A percentile compares a stretch with the other conserved stretches of the same genome.
These are phyloP conservation scores for Biscogniauxia mediterranea DNA, from an alignment of 2,329 filamentous ascomycete species.

Conservation along the genomic window DNA sequence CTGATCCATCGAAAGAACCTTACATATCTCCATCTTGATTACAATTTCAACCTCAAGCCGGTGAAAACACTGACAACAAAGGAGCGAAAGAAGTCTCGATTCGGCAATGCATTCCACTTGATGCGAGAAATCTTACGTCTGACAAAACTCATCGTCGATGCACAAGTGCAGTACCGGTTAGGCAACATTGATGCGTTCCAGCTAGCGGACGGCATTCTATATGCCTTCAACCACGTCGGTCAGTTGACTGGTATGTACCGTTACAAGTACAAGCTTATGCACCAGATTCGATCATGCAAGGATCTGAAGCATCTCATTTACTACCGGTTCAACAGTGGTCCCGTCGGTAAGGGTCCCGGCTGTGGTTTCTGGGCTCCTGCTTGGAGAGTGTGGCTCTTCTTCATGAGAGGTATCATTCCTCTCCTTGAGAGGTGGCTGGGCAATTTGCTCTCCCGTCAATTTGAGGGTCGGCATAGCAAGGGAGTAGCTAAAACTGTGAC, in stretches of 20 bases:
- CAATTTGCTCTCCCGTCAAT: constrained; percentile 93
- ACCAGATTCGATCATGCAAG: constrained; percentile 98
- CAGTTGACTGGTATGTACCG: constrained; percentile 99
- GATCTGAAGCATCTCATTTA: constrained; percentile 99
- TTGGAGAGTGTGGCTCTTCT: constrained; percentile 98
- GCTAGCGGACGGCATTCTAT: constrained; percentile 96
- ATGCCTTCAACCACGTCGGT: constrained; percentile 98
- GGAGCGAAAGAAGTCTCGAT: constrained; percentile 98
- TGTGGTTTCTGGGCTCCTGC: constrained; percentile 99
- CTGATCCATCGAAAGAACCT: constrained; percentile 98
- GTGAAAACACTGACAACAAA: constrained; percentile 99
- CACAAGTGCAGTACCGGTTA: constrained; percentile 94
- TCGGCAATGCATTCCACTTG: constrained; percentile 97
- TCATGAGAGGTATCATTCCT: constrained; percentile 97
- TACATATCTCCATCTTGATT: constrained; percentile 96
- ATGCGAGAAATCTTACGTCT: constrained; percentile 97
- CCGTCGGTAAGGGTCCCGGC: constrained; percentile 94
- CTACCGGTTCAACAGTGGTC: constrained; percentile 95
- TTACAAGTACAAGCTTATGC: constrained; percentile 99
- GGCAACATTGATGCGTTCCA: constrained; percentile 99
- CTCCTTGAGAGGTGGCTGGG: constrained; percentile 96
- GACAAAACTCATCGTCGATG: constrained; percentile 97
- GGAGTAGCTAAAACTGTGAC: constrained; percentile 98
- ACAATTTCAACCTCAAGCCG: constrained; percentile 99
- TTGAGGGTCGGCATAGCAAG: constrained; percentile 97